Conservation (phyloP, 2,329 filamentous ascomycete genomes). For the Mollisia scopiformis region DNA sequence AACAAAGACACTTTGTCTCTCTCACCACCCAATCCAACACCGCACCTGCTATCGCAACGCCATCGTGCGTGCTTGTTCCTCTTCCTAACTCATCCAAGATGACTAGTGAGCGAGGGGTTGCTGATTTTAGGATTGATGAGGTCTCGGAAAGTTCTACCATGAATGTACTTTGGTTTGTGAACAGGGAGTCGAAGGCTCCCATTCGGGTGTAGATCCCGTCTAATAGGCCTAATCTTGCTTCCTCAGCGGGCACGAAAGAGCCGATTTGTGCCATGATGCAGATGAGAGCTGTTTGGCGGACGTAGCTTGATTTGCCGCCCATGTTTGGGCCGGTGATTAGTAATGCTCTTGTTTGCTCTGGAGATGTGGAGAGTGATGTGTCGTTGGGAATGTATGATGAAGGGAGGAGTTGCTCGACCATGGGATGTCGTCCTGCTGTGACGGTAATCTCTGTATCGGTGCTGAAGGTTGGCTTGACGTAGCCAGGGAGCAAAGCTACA, state of each 20-base stretch:
- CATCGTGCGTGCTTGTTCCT: slow-evolving; percentile 93
- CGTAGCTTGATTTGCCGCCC: slow-evolving; percentile 98
- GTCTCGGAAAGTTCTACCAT: slow-evolving; percentile 98
- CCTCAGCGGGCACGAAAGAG: slow-evolving; percentile 84
- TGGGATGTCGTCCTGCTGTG: slow-evolving; percentile 81
- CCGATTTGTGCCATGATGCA: slow-evolving; percentile 94
- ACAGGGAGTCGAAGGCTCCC: slow-evolving; percentile 93
- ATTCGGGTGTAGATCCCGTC: slow-evolving; percentile 96
- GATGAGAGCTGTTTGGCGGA: slow-evolving; percentile 88
- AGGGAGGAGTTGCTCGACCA: slow-evolving; percentile 89
- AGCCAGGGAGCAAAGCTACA: slow-evolving; percentile 84
- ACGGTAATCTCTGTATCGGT: slow-evolving; percentile 67
- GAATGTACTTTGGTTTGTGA: slow-evolving; percentile 93
- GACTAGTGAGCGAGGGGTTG: slow-evolving; percentile 81
- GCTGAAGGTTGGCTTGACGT: slow-evolving; percentile 74
- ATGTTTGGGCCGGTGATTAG: slow-evolving; percentile 98
- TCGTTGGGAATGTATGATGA: slow-evolving; percentile 91
- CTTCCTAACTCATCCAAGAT: slow-evolving; percentile 94
- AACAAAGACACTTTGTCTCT: slow-evolving; percentile 74
- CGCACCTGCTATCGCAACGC: slow-evolving; percentile 91
- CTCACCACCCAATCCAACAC: slow-evolving; percentile 84
- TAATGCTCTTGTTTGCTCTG: slow-evolving; percentile 56
- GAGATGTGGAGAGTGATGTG: slow-evolving; percentile 68
- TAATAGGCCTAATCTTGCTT: slow-evolving; percentile 75
- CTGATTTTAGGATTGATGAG: slow-evolving; percentile 84